These are phyloP conservation scores for Helicostylum pulchrum DNA, from an alignment of 192 early-diverging fungal species.

Conservation along the genomic window DNA sequence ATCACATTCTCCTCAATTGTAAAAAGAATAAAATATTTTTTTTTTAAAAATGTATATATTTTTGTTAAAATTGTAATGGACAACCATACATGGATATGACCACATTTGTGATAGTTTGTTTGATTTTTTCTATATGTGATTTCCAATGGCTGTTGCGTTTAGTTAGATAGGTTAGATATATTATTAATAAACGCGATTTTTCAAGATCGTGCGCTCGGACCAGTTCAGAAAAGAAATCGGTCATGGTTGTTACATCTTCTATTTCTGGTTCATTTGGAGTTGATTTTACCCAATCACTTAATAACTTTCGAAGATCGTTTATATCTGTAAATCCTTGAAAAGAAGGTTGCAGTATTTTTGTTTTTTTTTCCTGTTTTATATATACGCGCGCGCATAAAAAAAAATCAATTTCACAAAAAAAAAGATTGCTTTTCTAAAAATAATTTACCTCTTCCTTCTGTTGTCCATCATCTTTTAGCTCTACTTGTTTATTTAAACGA, in stretches of 20 bases:
- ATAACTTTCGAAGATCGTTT: constrained; percentile 15
- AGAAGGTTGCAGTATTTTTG: neutral
- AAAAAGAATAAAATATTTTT: too few relatives aligned
- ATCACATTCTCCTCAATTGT: too few relatives aligned
- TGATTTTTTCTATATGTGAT: too few relatives aligned
- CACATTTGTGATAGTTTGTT: too few relatives aligned
- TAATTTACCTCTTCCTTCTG: neutral
- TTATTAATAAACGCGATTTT: constrained; percentile 23
- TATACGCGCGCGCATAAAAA: neutral
- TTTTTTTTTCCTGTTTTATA: neutral
- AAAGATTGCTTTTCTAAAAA: too few relatives aligned
- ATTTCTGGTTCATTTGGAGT: constrained; percentile 19
- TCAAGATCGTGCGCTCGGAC: constrained; percentile 28
- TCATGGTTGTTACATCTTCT: constrained; percentile 33
- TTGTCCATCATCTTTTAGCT: neutral
- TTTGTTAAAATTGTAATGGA: too few relatives aligned
- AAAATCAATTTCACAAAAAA: too few relatives aligned
- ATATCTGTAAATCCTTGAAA: constrained; percentile 27
- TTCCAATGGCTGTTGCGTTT: neutral
- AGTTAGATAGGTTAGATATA: constrained; percentile 21
- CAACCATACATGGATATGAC: too few relatives aligned
- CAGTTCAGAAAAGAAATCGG: constrained; percentile 28
- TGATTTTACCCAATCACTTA: constrained; percentile 23
- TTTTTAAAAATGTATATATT: too few relatives aligned
- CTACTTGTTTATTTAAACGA: neutral